Evolutionary conservation across 177 flowering plant species (phyloP).

Genomic region (Telopea speciosissima): DNA sequence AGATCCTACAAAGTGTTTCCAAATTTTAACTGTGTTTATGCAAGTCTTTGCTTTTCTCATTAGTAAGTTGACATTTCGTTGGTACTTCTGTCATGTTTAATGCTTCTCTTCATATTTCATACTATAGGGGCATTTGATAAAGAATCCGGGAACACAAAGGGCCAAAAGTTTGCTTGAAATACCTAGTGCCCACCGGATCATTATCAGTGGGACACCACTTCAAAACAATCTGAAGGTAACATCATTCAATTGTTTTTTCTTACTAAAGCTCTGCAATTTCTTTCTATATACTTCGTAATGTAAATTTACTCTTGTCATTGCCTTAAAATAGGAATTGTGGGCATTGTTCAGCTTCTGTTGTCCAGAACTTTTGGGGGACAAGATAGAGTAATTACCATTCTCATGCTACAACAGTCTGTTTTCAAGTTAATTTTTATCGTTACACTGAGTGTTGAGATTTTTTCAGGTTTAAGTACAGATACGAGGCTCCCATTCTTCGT

Average conservation of each 20-base stretch:
- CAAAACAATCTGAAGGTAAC: conserved; percentile 94
- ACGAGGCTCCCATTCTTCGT: conserved; percentile 65
- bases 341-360: conserved; percentile 94
- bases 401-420: conserved; percentile 6
- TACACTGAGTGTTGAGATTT: conserved; percentile 2
- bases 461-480: conserved; percentile 72
- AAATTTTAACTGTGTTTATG: background rate
- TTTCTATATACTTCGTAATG: background rate
- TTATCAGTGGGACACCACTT: conserved; percentile 95
- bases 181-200: conserved; percentile 75
- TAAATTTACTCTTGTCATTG: background rate
- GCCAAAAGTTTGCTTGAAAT: conserved; percentile 93
- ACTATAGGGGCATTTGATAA: conserved; percentile 87
- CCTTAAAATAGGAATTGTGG: conserved; percentile 73
- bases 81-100: background rate
- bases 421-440: conserved; percentile 2
- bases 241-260: background rate
- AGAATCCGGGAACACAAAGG: conserved; percentile 95
- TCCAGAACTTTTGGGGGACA: conserved; percentile 87
- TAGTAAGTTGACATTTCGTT: too few relatives aligned
- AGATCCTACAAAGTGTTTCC: too few relatives aligned
- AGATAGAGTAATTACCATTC: conserved; percentile 47
- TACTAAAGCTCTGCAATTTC: background rate
- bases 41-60: background rate
- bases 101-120: background rate